A percentile compares a stretch with the other conserved stretches of the same genome.
Conservation (phyloP, 495 filamentous ascomycete genomes). For the Polyplosphaeria fusca region DNA sequence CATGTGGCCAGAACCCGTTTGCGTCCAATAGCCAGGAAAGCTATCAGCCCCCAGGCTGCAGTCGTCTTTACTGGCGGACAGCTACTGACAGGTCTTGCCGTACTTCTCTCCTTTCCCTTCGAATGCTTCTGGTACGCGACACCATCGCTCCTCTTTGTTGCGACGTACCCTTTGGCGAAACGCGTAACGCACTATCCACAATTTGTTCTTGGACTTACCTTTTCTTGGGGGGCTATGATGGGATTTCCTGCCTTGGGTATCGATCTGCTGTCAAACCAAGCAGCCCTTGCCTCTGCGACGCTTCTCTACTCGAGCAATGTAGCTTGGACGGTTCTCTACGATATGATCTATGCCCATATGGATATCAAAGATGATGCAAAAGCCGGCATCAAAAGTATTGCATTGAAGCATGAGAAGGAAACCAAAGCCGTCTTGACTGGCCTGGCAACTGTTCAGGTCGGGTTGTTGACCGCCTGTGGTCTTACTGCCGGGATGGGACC, state of each 20-base stretch:
- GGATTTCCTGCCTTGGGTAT: constrained; percentile 90
- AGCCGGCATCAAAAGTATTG: constrained; percentile 94
- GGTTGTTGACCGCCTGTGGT: constrained; percentile 75
- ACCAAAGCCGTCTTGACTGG: constrained; percentile 82
- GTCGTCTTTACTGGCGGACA: constrained; percentile 80
- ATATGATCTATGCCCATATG: constrained; percentile 99
- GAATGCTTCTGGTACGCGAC: constrained; percentile 82
- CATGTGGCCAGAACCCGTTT: constrained; percentile 83
- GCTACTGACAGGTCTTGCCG: constrained; percentile 71
- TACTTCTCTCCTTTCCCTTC: constrained; percentile 84
- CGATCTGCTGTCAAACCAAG: constrained; percentile 65
- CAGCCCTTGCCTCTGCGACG: constrained; percentile 64
- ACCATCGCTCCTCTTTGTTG: constrained; percentile 77
- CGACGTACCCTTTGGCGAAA: constrained; percentile 86
- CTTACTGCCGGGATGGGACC: constrained; percentile 72
- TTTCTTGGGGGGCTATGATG: constrained; percentile 96
- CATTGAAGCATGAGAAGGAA: constrained; percentile 78
- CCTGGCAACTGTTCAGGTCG: constrained; percentile 70
- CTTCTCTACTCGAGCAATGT: constrained; percentile 81
- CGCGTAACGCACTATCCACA: constrained; percentile 93
- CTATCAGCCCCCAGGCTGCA: constrained; percentile 69
- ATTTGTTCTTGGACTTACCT: constrained; percentile 84
- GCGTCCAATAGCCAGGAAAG: constrained; percentile 83
- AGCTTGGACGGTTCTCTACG: constrained; percentile 92
- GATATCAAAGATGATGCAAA: constrained; percentile 92